phyloP scores from a whole-genome alignment of 2,329 filamentous ascomycete species.

The Ceratocystis alfenasii region DNA sequence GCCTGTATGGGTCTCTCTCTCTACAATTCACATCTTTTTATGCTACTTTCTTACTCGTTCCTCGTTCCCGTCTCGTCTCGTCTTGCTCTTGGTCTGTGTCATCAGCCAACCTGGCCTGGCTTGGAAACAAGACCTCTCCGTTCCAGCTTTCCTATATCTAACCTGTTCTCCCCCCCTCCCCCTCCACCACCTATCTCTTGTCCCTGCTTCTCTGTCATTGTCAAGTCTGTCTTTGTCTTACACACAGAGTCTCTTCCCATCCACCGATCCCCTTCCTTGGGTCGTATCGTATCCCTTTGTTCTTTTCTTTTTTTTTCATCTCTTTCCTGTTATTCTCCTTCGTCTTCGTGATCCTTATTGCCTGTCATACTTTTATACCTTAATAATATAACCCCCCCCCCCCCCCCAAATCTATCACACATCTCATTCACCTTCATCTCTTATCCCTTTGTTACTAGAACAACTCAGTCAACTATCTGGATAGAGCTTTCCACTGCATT shows the following conservation, averaged over 20 bases:
- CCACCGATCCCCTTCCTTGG: neutral
- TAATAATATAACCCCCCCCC: neutral
- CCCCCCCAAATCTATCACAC: neutral
- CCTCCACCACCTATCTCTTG: neutral
- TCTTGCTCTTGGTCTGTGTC: too few species aligned
- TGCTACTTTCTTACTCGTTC: neutral
- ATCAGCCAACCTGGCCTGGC: too few species aligned
- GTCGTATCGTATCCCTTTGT: neutral
- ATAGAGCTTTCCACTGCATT: neutral
- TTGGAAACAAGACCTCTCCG: neutral
- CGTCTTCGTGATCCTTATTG: neutral
- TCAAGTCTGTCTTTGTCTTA: constrained; percentile 3
- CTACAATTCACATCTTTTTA: neutral
- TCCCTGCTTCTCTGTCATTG: neutral
- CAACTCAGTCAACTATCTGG: too few species aligned
- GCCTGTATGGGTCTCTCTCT: too few species aligned
- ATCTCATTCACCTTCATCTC: neutral
- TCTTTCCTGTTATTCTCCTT: neutral
- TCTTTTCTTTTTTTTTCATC: neutral
- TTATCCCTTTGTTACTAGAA: too few species aligned
- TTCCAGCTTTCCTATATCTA: neutral
- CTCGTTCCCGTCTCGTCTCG: neutral
- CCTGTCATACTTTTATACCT: neutral
- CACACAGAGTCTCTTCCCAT: neutral
- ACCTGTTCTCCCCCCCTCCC: neutral